Evolutionary conservation across 257 asterid genomes (phyloP), one percentile per base, ranked within the genome.

Genomic region (Solanum bulbocastanum): DNA sequence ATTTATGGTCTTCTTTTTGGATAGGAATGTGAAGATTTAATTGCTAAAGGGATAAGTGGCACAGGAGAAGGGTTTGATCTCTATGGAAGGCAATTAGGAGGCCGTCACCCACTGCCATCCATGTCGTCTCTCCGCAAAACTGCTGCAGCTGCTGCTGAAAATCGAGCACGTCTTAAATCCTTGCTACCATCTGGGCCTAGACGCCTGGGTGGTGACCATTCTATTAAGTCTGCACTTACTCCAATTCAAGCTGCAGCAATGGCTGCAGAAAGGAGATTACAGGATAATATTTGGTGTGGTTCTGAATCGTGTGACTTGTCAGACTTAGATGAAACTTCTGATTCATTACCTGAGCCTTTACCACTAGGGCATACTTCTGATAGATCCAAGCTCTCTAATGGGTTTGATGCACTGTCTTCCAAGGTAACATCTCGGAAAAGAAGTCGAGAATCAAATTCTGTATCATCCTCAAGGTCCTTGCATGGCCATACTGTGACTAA

Each of bases 181-280:
- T 90, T 97, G 93, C 88, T 96, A 83, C 98, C 98, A 84, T 90
- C 98, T 75, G 99, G 99, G 68, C 95, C 98, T 82, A 93, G 93
- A 66, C 93, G 88, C 88, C 91, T 97, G 11, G 99, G 98, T 16
- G 99, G 98, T 74, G 98, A 97, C 89, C 93, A 89, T 83, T 91
- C 97, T 86, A 90, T 95, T 84, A 97, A 91, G 97, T 89, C 66
- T 88, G 92, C 96, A 33, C 97, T 97, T 83, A 94, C 93, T 89
- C 98, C 99, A 52, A 87, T 84, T 42, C 98, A 96, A 93, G 99
- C 99, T 85, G 99, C 99, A 89, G 98, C 98, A 89, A 96, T 96
- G 98, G 99, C 99, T 88, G 99, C 98, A 22, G 99, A 95, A 92
- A 95, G 98, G 93, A 96, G 99, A 92, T 90, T 92, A 11, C 93